Conservation (phyloP, 1,284 basidiomycete species). For the Fomitopsis betulina region DNA sequence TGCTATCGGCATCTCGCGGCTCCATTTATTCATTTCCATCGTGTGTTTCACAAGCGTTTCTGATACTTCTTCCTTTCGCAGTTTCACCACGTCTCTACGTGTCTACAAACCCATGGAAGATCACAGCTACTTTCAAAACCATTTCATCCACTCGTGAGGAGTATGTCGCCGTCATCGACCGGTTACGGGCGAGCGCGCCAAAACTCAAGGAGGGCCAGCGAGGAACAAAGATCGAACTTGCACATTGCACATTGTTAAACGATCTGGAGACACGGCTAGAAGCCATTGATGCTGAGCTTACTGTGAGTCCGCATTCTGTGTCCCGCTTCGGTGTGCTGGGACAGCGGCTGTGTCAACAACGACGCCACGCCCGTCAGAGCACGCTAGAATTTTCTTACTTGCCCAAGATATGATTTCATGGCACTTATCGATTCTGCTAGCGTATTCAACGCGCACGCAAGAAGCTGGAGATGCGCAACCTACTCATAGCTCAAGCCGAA, state of each 20-base stretch:
- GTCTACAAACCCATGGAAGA: conserved; percentile 84
- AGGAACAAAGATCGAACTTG: conserved; percentile 47
- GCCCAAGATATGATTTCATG: conserved; percentile 8
- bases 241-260: conserved; percentile 57
- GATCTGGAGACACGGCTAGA: conserved; percentile 59
- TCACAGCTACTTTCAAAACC: conserved; percentile 65
- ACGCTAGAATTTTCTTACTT: not conserved
- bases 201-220: conserved; percentile 44
- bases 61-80: conserved; percentile 34
- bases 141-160: conserved; percentile 67
- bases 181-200: conserved; percentile 48
- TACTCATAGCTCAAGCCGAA: conserved; percentile 67
- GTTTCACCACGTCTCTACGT: conserved; percentile 76
- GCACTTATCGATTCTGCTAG: conserved; percentile 36
- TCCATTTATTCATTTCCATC: conserved; percentile 24
- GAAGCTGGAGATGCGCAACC: conserved; percentile 62
- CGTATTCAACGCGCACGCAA: conserved; percentile 61
- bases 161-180: conserved; percentile 57
- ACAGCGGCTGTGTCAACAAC: not conserved
- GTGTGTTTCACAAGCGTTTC: conserved; percentile 17
- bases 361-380: not conserved
- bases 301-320: conserved; percentile 44
- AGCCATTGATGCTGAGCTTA: conserved; percentile 60
- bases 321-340: not conserved
- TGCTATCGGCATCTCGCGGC: conserved; percentile 37